phyloP scores from a whole-genome alignment of 202 grass and related monocot species.

The Sporobolus alterniflorus region DNA sequence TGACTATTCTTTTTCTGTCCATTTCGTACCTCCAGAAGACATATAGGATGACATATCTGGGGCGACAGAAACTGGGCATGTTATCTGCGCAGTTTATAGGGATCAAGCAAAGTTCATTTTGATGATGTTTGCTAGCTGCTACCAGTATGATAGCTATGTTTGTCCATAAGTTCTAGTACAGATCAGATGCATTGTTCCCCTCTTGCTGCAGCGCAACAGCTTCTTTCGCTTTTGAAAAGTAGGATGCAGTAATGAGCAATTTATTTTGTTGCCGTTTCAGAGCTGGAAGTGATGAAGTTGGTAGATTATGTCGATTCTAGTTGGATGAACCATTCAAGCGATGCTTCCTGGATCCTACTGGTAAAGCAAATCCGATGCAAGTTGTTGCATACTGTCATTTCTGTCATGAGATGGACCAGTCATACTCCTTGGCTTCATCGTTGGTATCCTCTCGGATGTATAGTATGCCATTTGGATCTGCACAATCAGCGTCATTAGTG shows the following conservation, averaged over 20 bases:
- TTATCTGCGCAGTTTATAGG: neutral
- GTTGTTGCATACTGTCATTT: constrained; percentile 26
- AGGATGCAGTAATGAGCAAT: neutral
- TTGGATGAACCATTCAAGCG: neutral
- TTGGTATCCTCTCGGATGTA: constrained; percentile 49
- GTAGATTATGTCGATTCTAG: constrained; percentile 5
- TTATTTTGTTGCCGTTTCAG: constrained; percentile 41
- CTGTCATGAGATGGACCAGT: constrained; percentile 32
- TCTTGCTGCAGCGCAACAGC: neutral
- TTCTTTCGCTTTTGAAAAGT: neutral
- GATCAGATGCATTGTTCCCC: neutral
- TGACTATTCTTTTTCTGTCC: neutral
- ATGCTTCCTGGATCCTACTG: constrained; percentile 35
- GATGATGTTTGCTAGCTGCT: neutral
- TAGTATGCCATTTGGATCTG: constrained; percentile 55
- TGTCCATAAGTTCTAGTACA: neutral
- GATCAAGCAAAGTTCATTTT: neutral
- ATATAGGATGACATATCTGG: neutral
- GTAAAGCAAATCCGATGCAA: constrained; percentile 30
- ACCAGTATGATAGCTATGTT: neutral
- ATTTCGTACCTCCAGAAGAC: neutral
- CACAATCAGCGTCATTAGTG: constrained; percentile 33
- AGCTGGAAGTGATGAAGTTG: constrained; percentile 20
- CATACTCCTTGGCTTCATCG: neutral
- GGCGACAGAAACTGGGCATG: neutral